Percentiles rank a stretch among this genome's conserved stretches.
phyloP scores from a whole-genome alignment of 805 yeast genomes.

The Candida andamanensis region DNA sequence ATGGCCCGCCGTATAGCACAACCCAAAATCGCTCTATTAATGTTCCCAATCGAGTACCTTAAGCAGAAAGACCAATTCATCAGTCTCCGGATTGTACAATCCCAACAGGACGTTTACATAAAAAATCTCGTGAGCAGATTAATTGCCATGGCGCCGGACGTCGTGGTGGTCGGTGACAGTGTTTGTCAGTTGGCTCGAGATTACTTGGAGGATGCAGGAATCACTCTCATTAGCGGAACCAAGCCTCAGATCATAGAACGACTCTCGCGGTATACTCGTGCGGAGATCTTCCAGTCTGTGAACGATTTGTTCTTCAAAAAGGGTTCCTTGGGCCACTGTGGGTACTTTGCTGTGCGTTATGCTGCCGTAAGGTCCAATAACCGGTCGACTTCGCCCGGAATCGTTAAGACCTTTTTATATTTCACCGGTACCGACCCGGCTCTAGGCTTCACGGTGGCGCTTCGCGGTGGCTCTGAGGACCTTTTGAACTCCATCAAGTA shows the following conservation, averaged over 20 bases:
- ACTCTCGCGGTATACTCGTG: constrained; percentile 70
- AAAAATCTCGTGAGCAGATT: constrained; percentile 77
- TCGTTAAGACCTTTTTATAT: constrained; percentile 68
- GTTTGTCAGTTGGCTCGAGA: constrained; percentile 80
- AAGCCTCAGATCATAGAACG: constrained; percentile 79
- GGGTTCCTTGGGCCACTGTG: constrained; percentile 66
- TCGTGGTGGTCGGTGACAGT: constrained; percentile 71
- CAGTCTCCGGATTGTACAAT: constrained; percentile 75
- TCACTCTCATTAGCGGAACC: constrained; percentile 76
- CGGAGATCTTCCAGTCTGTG: constrained; percentile 80
- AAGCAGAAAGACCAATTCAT: constrained; percentile 73
- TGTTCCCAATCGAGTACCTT: constrained; percentile 85
- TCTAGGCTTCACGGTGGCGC: constrained; percentile 76
- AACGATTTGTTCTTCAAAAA: constrained; percentile 71
- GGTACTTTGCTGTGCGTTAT: constrained; percentile 64
- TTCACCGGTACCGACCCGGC: constrained; percentile 70
- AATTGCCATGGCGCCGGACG: constrained; percentile 67
- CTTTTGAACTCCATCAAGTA: constrained; percentile 64
- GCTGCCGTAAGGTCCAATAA: no score
- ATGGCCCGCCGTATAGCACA: constrained; percentile 63
- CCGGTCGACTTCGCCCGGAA: constrained; percentile 52
- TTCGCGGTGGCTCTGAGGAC: constrained; percentile 74
- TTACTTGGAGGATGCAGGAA: constrained; percentile 64
- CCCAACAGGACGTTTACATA: constrained; percentile 84
- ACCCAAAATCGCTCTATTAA: constrained; percentile 76